Base-by-base conservation (phyloP, 306 rosid species). In the Sicyos edulis region DNA sequence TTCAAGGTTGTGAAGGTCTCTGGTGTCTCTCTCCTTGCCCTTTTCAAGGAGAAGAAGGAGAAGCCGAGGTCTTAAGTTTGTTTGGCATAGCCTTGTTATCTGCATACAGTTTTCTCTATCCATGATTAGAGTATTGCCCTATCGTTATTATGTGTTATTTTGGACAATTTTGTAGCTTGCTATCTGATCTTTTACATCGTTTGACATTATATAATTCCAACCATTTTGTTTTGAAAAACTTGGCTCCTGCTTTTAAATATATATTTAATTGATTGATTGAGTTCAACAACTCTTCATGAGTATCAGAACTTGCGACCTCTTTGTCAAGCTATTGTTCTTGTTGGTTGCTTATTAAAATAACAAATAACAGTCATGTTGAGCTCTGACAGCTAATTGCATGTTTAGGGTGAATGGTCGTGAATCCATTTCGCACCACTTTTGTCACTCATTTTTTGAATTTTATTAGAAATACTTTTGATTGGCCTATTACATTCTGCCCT, bases 1-100 rank as follows among this genome's bases (percentile, higher is more conserved):
- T 67, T 67, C 72, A 67, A 67, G 55, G 72, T 67, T 14, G 72
- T 67, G 72, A 67, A 67, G 55, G 72, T 67, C 77, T 92, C 96
- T n/a, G 96, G 96, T 9, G 96, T 90, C 52, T 74, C 92, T n/a
- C 88, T 90, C 76, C 72, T 67, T 13, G 72, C 72, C 1, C 72
- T 67, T 7, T 67, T 67, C 72, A 67, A 67, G 72, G 72, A 67
- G n/a, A 67, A 67, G 72, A 67, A 67, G 72, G 72, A 67, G 72
- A 67, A 67, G 72, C 72, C 72, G 86, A 90, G 87, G 92, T 90
- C 29, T 90, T 87, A 87, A 77, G 91, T 84, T 10, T 86, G 53
- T n/a, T 63, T 63, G 52, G 70, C 52, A 64, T 53, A 42, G 70
- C 88, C 2, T 47, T 86, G 91, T 57, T 87, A 90, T 44, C 89